Base-by-base conservation (phyloP, 2,329 filamentous ascomycete genomes). In the Fusarium buxicola region DNA sequence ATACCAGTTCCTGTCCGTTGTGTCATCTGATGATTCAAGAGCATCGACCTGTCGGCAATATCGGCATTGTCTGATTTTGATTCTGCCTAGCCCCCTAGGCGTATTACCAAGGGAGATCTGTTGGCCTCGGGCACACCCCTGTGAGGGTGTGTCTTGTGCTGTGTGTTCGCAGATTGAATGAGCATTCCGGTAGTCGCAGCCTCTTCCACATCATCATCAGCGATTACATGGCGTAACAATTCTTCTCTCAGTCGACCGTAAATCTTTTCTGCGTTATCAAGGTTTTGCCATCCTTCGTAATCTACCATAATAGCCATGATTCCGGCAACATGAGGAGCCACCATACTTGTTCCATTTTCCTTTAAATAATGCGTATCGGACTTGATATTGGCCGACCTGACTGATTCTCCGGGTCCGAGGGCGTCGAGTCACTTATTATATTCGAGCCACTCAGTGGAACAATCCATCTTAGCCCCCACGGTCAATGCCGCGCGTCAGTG, bases 261-360 rank as follows among this genome's bases (percentile, higher is more conserved):
- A 11, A 54, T 32, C 5, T 16, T 16, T 4, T 47, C 16, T 1
- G n/a, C 51, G n/a, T 47, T 32, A 15, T 34, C 34, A 10, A 50
- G 36, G 13, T 21, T 35, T 30, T 54, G 12, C 13, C 25, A 35
- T 8, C 16, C 24, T 39, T 49, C 35, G 9, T 30, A 40, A 16
- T 21, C 25, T 6, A 54, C 34, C 7, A 40, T 27, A 7, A 47
- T 54, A 7, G 51, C 51, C 28, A 54, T 54, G 13, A 32, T 27
- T 2, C 43, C 51, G 21, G 51, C 43, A 2, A 54, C 51, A 6
- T 16, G 12, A 53, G 43, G 51, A 11, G 18, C 4, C 7, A 43
- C 43, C 51, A 41, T 47, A 28, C 51, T 54, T 13, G 43, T 54
- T 15, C 50, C 50, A 13, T 38, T 40, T n/a, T 25, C 15, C 39